Base-by-base conservation (phyloP, 495 filamentous ascomycete genomes). In the Amphirosellinia nigrospora region DNA sequence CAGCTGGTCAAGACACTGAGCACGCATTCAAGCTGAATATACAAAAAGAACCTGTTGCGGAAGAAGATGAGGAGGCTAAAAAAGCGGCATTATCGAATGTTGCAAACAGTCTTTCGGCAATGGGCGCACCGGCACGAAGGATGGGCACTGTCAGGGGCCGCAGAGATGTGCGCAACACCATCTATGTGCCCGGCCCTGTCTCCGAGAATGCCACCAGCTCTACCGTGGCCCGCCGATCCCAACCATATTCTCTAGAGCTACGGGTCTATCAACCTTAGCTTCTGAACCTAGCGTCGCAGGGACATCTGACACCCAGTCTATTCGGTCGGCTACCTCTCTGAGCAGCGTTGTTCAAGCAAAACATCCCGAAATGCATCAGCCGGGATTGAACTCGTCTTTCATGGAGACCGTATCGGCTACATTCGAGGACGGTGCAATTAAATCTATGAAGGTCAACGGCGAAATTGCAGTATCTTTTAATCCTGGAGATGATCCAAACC, bases 391-490 rank as follows among this genome's bases (percentile, higher is more conserved):
- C 75, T 90, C 94, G 7, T 98, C 96, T 10, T 84, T 98, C 58
- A 90, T 98, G 66, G 96, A 99, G 77, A 96, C 93, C 0, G 89
- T 98, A 66, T 96, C 87, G 73, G 92, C 93, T 41, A 89, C 88
- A 66, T 96, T 98, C 78, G 89, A 94, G 43, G 85, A 90, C 30
- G 93, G 93, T 11, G 82, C 82, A 10, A 82, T 93, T 7, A 90
- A 86, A 53, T 91, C 89, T 66, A 90, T 90, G 7, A 90, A 89
- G 53, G 88, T 97, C 30, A 89, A 90, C 70, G 96, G 96, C 70
- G 96, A 99, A 81, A 89, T 99, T 66, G 96, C 96, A 19, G 85
- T 99, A 41, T 88, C 91, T 28, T 93, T 94, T 77, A 97, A 96
- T 75, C 81, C 89, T 11, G 78, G 79, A 19, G 84, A 89, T 43